Conservation (phyloP, 1,139 yeast species). For the Magnusiomyces clavatus region DNA sequence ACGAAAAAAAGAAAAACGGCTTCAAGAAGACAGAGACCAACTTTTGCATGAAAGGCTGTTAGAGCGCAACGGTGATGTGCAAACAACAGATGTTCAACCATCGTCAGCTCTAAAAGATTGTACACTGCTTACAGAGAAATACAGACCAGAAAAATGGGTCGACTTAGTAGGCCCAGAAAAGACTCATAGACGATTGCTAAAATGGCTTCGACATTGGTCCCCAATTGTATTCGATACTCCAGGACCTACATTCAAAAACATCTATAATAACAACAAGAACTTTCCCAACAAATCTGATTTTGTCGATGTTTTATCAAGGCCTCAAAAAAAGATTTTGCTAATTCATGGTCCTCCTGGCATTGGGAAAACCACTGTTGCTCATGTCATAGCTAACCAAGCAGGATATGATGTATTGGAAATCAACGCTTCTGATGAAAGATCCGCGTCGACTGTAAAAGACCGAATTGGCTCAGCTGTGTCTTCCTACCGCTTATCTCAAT, state of each 20-base stretch:
- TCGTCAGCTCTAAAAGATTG: background rate
- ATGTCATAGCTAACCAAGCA: slow-evolving; percentile 71
- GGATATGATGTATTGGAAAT: slow-evolving; percentile 79
- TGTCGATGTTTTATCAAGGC: slow-evolving; percentile 58
- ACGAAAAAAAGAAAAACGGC: background rate
- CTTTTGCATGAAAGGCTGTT: background rate
- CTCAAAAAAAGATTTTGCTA: slow-evolving; percentile 58
- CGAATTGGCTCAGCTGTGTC: slow-evolving; percentile 66
- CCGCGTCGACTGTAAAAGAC: slow-evolving; percentile 48
- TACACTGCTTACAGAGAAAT: slow-evolving; percentile 58
- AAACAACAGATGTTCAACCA: background rate
- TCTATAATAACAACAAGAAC: slow-evolving; percentile 17
- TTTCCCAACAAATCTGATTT: background rate
- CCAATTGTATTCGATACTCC: slow-evolving; percentile 43
- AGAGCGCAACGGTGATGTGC: background rate
- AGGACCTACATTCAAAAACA: slow-evolving; percentile 6
- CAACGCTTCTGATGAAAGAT: slow-evolving; percentile 83
- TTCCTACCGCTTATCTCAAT: slow-evolving; percentile 43
- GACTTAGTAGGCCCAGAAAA: slow-evolving; percentile 78
- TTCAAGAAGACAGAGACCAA: too few relatives aligned
- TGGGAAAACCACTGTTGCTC: slow-evolving; percentile 92
- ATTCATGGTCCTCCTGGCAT: slow-evolving; percentile 92
- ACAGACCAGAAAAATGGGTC: slow-evolving; percentile 65
- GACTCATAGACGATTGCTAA: slow-evolving; percentile 59
- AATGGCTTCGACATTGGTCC: slow-evolving; percentile 83